phyloP scores from a whole-genome alignment of 1,139 yeast genomes.

The Kluyveromyces sp. region DNA sequence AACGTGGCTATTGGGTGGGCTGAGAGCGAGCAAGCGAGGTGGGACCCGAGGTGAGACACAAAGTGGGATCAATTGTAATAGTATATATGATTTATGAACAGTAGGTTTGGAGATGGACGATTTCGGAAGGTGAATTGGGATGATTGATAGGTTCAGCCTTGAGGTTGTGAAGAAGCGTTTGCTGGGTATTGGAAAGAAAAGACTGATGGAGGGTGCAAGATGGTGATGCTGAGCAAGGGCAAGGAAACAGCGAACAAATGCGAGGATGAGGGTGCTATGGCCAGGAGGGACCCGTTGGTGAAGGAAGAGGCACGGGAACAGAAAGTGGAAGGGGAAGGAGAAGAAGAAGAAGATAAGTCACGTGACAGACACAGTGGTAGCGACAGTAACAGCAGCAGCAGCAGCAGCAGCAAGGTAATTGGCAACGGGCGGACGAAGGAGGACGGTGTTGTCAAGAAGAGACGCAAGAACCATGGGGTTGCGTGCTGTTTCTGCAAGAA shows the following conservation, averaged over 20 bases:
- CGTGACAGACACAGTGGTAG: not conserved
- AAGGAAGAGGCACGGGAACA: no score
- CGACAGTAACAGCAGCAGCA: not conserved
- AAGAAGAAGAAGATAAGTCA: not conserved
- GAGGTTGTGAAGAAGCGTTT: not conserved
- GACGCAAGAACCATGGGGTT: constrained; percentile 24
- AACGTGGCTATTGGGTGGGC: no score
- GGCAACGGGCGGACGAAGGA: not conserved
- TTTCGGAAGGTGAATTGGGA: no score
- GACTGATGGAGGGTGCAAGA: not conserved
- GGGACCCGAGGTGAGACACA: no score
- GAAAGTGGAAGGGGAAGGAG: not conserved
- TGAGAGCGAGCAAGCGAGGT: no score
- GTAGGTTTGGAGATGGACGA: no score
- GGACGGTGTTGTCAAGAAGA: not conserved
- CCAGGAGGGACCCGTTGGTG: not conserved
- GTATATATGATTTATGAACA: no score
- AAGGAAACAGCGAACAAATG: not conserved
- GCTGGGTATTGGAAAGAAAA: not conserved
- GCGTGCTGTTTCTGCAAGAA: constrained; percentile 28
- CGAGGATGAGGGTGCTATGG: not conserved
- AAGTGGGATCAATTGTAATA: no score
- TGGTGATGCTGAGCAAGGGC: not conserved
- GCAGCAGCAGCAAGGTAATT: not conserved
- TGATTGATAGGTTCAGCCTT: not conserved